Base-by-base conservation (phyloP, 306 rosid species). In the Cucurbita argyrosperma region DNA sequence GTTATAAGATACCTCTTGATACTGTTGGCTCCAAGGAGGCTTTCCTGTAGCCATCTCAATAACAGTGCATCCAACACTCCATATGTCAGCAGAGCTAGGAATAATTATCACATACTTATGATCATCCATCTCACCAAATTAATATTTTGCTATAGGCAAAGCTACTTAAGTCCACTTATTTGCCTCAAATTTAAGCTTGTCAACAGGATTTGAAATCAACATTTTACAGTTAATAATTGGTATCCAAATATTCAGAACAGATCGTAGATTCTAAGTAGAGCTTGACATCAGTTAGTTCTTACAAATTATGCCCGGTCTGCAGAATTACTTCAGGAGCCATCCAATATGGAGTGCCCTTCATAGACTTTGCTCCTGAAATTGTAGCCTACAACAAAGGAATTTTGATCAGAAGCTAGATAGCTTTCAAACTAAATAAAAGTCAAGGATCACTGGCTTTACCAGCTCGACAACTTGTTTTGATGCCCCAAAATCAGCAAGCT, bases 281-380 rank as follows among this genome's bases (percentile, higher is more conserved):
- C 4, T 54, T 55, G 57, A 61, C 6, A 50, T 75, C 19, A 78
- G 46, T 69, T 40, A 77, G 85, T 87, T 76, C 99, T 91, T 90
- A 95, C 99, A 89, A 95, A 84, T 87, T 95, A 84, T 95, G 99
- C 76, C 99, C 99, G 61, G 99, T 95, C 85, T 95, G 97, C 69
- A 86, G 91, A 90, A 95, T 89, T 77, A 95, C 99, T 88, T 95
- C 99, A 64, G 99, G 99, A 88, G 99, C 96, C 99, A 95, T 95
- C 99, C 99, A 95, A 76, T 95, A 91, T 70, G 99, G 99, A 75
- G 99, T 95, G 56, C 99, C 99, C 89, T 95, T 95, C 97, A 95
- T 95, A 76, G 99, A 95, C 88, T 95, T 95, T 63, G 99, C 97
- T 68, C 99, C 96, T 6, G 99, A 88, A 75, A 95, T 85, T 53